A percentile compares a stretch with the other conserved stretches of the same genome.
phyloP scores from a whole-genome alignment of 139 green algal genomes.

The Coelastrella sp. region DNA sequence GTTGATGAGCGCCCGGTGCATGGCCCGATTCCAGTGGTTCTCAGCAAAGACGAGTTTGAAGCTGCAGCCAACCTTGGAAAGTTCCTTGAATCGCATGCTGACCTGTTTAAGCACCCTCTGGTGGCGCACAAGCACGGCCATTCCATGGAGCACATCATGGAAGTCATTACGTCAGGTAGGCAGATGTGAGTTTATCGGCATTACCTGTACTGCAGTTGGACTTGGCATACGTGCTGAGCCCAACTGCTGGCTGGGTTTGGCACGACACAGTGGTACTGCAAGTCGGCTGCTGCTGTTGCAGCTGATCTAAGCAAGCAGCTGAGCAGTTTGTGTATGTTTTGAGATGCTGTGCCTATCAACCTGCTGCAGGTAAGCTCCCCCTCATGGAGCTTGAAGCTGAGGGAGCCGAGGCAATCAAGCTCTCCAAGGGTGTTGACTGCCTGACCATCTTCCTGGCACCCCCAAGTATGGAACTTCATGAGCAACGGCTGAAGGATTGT shows the following conservation, averaged over 20 bases:
- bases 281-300: too few relatives aligned
- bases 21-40: background rate
- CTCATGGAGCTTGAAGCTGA: conserved; percentile 73
- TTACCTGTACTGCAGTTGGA: too few relatives aligned
- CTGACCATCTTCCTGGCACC: conserved; percentile 78
- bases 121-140: conserved; percentile 55
- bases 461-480: conserved; percentile 56
- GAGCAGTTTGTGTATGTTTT: background rate
- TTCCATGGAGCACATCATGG: conserved; percentile 41
- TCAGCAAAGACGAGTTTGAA: conserved; percentile 53
- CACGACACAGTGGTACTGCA: too few relatives aligned
- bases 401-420: conserved; percentile 54
- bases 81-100: conserved; percentile 58
- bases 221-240: too few relatives aligned
- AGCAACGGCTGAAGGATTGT: conserved; percentile 52
- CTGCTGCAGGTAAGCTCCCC: conserved; percentile 61
- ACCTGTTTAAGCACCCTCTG: conserved; percentile 69
- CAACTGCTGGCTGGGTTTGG: background rate
- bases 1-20: background rate
- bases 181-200: too few relatives aligned
- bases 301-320: too few relatives aligned
- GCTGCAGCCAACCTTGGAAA: conserved; percentile 27
- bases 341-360: background rate
- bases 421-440: conserved; percentile 64
- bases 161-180: conserved; percentile 1